Percentiles rank a stretch among this genome's conserved stretches.
These are phyloP conservation scores for Daldinia sp. DNA, from an alignment of 2,329 filamentous ascomycete genomes.

Conservation along the genomic window DNA sequence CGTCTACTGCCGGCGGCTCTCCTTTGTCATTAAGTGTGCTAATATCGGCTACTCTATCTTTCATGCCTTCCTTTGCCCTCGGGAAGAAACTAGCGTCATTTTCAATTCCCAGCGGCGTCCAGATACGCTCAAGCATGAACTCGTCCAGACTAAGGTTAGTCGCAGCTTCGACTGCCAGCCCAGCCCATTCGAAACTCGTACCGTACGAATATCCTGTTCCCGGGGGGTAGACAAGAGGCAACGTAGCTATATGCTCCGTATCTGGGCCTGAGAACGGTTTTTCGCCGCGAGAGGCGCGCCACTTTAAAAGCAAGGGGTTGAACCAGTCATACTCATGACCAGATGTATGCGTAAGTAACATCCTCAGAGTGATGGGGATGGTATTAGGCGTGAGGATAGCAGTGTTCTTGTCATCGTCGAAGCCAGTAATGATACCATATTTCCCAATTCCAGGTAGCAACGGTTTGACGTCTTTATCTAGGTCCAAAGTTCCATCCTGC, in stretches of 20 bases:
- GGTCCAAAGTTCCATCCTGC: conserved; percentile 57
- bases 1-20: conserved; percentile 36
- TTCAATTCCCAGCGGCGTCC: conserved; percentile 38
- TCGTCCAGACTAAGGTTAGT: conserved; percentile 30
- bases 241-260: conserved; percentile 30
- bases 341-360: conserved; percentile 61
- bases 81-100: conserved; percentile 37
- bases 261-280: conserved; percentile 30
- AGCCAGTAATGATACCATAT: conserved; percentile 58
- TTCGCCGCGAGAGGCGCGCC: conserved; percentile 41
- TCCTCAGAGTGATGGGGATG: conserved; percentile 57
- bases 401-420: conserved; percentile 51
- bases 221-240: conserved; percentile 36
- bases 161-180: conserved; percentile 32
- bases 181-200: conserved; percentile 38
- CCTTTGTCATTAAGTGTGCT: conserved; percentile 35
- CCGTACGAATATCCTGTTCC: conserved; percentile 39
- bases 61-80: conserved; percentile 34
- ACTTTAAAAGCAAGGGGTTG: conserved; percentile 44
- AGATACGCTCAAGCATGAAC: conserved; percentile 39
- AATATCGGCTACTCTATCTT: conserved; percentile 36
- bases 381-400: conserved; percentile 47
- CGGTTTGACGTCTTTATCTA: conserved; percentile 55
- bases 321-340: conserved; percentile 57
- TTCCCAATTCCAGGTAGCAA: conserved; percentile 58